A percentile compares a stretch with the other conserved stretches of the same genome.
These are phyloP conservation scores for Vitis rupestris DNA, from an alignment of 164 flowering plant genomes.

Conservation along the genomic window DNA sequence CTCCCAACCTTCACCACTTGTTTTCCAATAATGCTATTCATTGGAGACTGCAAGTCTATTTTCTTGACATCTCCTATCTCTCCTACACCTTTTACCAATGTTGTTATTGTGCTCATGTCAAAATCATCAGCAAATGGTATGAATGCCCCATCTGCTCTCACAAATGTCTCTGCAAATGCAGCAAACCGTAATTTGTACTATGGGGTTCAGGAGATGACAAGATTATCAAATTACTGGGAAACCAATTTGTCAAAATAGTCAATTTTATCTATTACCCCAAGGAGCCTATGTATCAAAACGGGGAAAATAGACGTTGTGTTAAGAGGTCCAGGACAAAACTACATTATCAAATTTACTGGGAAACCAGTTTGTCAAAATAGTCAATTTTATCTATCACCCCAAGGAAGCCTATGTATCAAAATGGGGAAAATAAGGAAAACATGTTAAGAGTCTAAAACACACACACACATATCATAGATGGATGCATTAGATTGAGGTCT, in stretches of 20 bases:
- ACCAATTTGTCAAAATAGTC: too few species aligned
- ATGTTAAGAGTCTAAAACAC: too few species aligned
- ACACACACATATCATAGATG: too few species aligned
- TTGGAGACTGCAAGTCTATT: slow-evolving; percentile 63
- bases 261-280: too few species aligned
- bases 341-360: neutral
- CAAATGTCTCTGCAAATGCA: slow-evolving; percentile 65
- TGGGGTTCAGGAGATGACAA: neutral
- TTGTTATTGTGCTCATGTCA: slow-evolving; percentile 62
- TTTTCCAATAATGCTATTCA: slow-evolving; percentile 56
- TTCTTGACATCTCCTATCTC: slow-evolving; percentile 62
- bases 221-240: neutral
- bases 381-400: too few species aligned
- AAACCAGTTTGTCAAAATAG: too few species aligned
- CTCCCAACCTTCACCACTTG: slow-evolving; percentile 72
- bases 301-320: neutral
- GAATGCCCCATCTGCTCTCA: slow-evolving; percentile 79
- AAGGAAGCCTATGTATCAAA: neutral
- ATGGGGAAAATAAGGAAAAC: neutral
- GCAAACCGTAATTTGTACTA: neutral
- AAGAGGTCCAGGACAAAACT: neutral
- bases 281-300: neutral
- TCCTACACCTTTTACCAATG: slow-evolving; percentile 64
- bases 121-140: slow-evolving; percentile 76
- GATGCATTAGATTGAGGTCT: too few species aligned